Evolutionary conservation across 2,329 filamentous ascomycete genomes (phyloP).

Genomic region (Arachnopeziza araneosa): DNA sequence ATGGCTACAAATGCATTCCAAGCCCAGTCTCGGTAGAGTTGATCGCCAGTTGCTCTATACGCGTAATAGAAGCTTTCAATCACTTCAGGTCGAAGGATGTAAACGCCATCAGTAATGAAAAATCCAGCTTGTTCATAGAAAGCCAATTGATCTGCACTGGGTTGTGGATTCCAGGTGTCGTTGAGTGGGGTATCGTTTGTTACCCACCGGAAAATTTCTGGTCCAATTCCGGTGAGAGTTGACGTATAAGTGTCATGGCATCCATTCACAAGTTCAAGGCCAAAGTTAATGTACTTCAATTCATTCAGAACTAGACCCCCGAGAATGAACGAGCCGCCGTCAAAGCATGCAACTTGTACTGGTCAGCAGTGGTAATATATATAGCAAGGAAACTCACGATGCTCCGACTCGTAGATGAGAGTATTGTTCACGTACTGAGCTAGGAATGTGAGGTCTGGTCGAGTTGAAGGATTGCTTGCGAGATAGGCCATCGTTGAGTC

Average conservation of each 20-base stretch:
- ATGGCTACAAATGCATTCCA: conserved; percentile 73
- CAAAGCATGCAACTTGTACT: conserved; percentile 66
- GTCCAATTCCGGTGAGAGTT: conserved; percentile 70
- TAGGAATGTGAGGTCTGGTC: conserved; percentile 68
- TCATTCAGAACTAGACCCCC: conserved; percentile 65
- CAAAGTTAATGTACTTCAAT: conserved; percentile 66
- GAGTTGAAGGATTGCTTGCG: conserved; percentile 58
- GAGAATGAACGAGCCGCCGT: conserved; percentile 80
- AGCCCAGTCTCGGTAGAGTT: conserved; percentile 75
- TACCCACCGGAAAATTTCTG: conserved; percentile 64
- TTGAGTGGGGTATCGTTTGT: conserved; percentile 35
- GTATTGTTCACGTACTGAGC: conserved; percentile 47
- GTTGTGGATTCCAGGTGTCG: conserved; percentile 35
- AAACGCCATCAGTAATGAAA: conserved; percentile 57
- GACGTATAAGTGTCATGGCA: conserved; percentile 69
- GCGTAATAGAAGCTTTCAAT: conserved; percentile 85
- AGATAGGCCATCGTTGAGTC: conserved; percentile 71
- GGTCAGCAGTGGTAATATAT: conserved; percentile 1
- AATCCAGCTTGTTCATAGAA: conserved; percentile 68
- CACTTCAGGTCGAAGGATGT: conserved; percentile 73
- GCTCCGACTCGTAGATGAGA: conserved; percentile 42
- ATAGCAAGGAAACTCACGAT: conserved; percentile 21
- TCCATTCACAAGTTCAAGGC: conserved; percentile 62
- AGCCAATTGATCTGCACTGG: conserved; percentile 39
- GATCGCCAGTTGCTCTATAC: conserved; percentile 70